Evolutionary conservation across 1,284 basidiomycete species (phyloP).

Genomic region (Polyporus tsugae): DNA sequence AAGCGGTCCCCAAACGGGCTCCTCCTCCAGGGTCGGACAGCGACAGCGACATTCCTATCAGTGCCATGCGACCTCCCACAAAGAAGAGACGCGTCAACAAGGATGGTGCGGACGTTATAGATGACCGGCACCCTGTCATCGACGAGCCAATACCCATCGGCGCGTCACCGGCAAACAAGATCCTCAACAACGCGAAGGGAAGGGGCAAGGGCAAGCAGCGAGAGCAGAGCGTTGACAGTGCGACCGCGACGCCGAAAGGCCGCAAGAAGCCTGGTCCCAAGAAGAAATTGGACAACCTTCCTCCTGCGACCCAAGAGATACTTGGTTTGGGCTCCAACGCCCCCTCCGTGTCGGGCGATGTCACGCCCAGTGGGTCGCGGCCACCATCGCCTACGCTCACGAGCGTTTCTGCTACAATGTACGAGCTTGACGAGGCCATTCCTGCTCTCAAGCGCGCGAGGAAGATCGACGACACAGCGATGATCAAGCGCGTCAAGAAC

Average conservation of each 20-base stretch:
- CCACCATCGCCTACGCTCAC: conserved; percentile 69
- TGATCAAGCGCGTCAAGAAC: conserved; percentile 76
- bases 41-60: conserved; percentile 57
- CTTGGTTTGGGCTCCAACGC: conserved; percentile 61
- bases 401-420: conserved; percentile 64
- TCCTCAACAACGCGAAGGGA: conserved; percentile 43
- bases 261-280: conserved; percentile 51
- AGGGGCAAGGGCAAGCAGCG: conserved; percentile 54
- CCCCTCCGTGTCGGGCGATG: conserved; percentile 55
- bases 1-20: conserved; percentile 54
- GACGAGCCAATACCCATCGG: conserved; percentile 40
- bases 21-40: conserved; percentile 59
- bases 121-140: conserved; percentile 50
- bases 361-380: conserved; percentile 54
- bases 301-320: conserved; percentile 55
- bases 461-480: conserved; percentile 74
- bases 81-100: conserved; percentile 62
- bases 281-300: conserved; percentile 54
- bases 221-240: conserved; percentile 55
- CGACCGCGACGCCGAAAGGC: conserved; percentile 46
- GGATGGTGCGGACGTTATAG: conserved; percentile 45
- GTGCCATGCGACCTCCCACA: conserved; percentile 47
- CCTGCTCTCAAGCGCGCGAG: conserved; percentile 78
- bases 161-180: conserved; percentile 38
- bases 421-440: conserved; percentile 72